Base-by-base conservation (phyloP, 75 land plant genomes). In the Chamaecyparis obtusa region DNA sequence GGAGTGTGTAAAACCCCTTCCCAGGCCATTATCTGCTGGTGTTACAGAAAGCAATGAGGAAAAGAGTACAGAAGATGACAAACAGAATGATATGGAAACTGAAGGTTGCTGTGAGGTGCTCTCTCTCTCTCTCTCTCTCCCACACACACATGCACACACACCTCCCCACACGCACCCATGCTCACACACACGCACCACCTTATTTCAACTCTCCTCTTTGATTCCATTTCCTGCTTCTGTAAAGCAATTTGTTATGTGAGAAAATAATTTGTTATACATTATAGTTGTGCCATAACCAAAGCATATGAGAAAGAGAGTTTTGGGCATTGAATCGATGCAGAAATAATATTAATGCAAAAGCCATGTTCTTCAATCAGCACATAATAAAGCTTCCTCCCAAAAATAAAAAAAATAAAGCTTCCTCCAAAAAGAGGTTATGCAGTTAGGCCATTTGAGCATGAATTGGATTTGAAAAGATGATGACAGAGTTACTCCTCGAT, bases 21-120 rank as follows among this genome's bases (percentile, higher is more conserved):
- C 91, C 43, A 90, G 83, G 74, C 91, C 91, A 27, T 83, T 90
- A 72, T 85, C 91, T 83, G 88, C 85, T 39, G 85, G 84, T 30
- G 91, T 83, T 27, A 86, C 84, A 41, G 91, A 86, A 46, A 87
- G 76, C 30, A 55, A 67, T 83, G 91, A 90, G 90, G 87, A 54
- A 56, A 55, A 86, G 77, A 55, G 49, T 49, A 78, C 56, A 56
- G 91, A 89, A 79, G 87, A 86, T 85, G 84, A 51, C 72, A 89
- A 56, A 43, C 21, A 80, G 46, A 2, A 80, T 24, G 24, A 44
- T 27, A 80, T n/a, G 43, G 46, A 80, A 80, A 9, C 43, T 80
- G 83, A 80, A 80, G 44, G 6, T 27, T 9, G 24, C 46, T 44
- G 24, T 80, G 83, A 80, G 83, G 83, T 80, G 27, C 30, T 19